Conservation (phyloP, 768 basidiomycete genomes). For the Mycena galopus region DNA sequence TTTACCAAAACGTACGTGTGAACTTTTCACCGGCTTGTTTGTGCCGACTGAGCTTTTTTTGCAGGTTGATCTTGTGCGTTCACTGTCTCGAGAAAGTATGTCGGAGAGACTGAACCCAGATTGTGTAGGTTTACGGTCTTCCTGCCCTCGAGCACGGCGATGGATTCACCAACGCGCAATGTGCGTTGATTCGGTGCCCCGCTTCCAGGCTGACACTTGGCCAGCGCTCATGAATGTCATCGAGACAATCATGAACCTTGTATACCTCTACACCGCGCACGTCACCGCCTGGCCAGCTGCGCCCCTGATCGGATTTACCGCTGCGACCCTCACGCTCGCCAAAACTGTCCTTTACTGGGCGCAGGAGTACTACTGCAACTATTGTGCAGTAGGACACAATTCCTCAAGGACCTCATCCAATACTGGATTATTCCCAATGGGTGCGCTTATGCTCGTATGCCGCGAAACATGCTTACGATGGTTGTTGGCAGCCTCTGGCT, state of each 20-base stretch:
- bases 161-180: constrained; percentile 90
- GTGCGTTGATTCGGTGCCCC: constrained; percentile 55
- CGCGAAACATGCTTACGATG: not conserved
- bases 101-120: constrained; percentile 49
- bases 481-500: constrained; percentile 76
- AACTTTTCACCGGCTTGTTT: not conserved
- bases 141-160: constrained; percentile 71
- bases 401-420: constrained; percentile 59
- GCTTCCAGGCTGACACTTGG: not conserved
- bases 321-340: constrained; percentile 82
- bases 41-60: not conserved
- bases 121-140: constrained; percentile 73
- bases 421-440: constrained; percentile 87
- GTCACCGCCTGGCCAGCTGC: constrained; percentile 72
- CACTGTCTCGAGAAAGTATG: not conserved
- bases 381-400: constrained; percentile 85
- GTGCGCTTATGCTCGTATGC: constrained; percentile 54
- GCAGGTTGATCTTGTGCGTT: constrained; percentile 53
- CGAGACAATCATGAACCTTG: constrained; percentile 81
- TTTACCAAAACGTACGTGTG: constrained; percentile 78
- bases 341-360: constrained; percentile 89
- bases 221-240: constrained; percentile 85
- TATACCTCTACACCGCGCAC: constrained; percentile 84
- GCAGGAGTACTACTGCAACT: constrained; percentile 84
- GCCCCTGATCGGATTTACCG: constrained; percentile 79